Conservation (phyloP, 2,329 filamentous ascomycete genomes). For the Cladosporium sp. region DNA sequence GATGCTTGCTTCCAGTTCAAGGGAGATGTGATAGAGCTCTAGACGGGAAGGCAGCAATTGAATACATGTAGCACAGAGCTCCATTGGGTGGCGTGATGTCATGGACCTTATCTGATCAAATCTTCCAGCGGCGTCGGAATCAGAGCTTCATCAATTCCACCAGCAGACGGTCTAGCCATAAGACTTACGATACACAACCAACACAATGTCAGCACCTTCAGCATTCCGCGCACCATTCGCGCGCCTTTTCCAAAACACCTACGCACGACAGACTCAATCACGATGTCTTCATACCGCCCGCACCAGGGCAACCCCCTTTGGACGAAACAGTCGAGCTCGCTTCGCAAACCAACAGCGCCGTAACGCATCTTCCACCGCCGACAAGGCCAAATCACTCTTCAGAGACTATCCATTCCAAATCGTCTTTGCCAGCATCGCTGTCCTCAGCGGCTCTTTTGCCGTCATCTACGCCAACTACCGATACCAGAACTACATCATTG, state of each 20-base stretch:
- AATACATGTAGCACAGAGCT: too few relatives aligned
- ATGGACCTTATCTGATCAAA: neutral
- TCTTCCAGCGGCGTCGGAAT: too few relatives aligned
- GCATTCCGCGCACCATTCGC: slow-evolving; percentile 2
- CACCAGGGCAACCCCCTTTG: slow-evolving; percentile 5
- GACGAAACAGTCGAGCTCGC: neutral
- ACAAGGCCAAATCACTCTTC: slow-evolving; percentile 13
- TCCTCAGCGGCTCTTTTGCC: slow-evolving; percentile 36
- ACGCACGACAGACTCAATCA: slow-evolving; percentile 17
- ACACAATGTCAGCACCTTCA: slow-evolving; percentile 4
- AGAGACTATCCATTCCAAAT: slow-evolving; percentile 1
- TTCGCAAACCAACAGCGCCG: slow-evolving; percentile 18
- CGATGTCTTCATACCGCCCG: slow-evolving; percentile 19
- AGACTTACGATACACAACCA: neutral
- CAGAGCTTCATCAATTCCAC: neutral
- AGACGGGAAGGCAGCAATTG: too few relatives aligned
- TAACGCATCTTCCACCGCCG: slow-evolving; percentile 17
- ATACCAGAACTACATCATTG: slow-evolving; percentile 44
- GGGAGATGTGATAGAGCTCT: neutral
- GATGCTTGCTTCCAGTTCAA: too few relatives aligned
- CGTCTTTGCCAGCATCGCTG: slow-evolving; percentile 22
- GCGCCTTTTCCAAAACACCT: slow-evolving; percentile 1
- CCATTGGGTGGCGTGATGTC: neutral
- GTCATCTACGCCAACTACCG: slow-evolving; percentile 44
- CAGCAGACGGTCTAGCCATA: neutral